These are phyloP conservation scores for Hordeum pubiflorum DNA, from an alignment of 202 grass and related monocot genomes.

Conservation along the genomic window DNA sequence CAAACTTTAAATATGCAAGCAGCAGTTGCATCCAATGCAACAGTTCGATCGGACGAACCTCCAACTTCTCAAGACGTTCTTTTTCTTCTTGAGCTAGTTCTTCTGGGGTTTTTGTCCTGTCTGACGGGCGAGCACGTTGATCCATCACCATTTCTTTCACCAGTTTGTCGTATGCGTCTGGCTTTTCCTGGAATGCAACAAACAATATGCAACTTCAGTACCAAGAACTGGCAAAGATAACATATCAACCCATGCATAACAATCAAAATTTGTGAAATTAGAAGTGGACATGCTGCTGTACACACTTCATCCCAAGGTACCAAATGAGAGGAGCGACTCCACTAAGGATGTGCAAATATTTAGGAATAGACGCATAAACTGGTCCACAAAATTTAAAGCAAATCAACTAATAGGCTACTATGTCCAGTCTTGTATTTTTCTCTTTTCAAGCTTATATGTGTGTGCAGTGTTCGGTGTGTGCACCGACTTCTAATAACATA, in stretches of 20 bases:
- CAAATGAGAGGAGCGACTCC: background rate
- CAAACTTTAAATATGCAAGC: conserved; percentile 24
- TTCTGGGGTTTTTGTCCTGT: conserved; percentile 87
- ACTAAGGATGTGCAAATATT: background rate
- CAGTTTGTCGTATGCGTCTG: conserved; percentile 81
- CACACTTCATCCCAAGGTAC: background rate
- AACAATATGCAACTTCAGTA: conserved; percentile 10
- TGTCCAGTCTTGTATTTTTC: background rate
- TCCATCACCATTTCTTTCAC: conserved; percentile 92
- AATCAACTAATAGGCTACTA: background rate
- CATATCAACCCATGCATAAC: background rate
- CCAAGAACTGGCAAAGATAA: background rate
- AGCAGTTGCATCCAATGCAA: conserved; percentile 7
- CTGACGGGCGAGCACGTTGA: conserved; percentile 68
- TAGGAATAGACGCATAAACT: background rate
- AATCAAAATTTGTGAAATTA: conserved; percentile 1
- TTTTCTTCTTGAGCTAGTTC: conserved; percentile 91
- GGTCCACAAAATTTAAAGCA: background rate
- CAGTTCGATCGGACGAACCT: conserved; percentile 41
- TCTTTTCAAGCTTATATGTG: background rate
- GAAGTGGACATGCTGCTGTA: background rate
- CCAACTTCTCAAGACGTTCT: conserved; percentile 75
- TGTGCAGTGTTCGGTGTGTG: background rate
- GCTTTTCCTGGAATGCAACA: conserved; percentile 39
- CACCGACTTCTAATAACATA: background rate